A percentile compares a stretch with the other conserved stretches of the same genome.
phyloP scores from a whole-genome alignment of 306 rosid genomes.

The Dalbergia cochinchinensis region DNA sequence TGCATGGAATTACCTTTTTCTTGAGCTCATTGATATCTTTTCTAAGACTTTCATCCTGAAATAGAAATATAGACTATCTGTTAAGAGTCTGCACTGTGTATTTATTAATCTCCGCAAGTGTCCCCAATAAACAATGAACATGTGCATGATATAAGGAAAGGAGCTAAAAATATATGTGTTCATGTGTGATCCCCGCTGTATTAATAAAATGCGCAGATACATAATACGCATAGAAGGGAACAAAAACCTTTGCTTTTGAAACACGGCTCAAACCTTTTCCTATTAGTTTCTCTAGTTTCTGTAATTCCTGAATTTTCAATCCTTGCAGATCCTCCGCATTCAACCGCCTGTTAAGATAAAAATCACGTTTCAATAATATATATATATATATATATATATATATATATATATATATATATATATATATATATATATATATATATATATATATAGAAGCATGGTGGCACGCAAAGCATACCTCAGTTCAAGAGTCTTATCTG shows the following conservation, averaged over 20 bases:
- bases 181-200: not conserved
- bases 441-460: no score
- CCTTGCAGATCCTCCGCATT: constrained; percentile 42
- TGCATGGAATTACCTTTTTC: constrained; percentile 30
- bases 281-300: constrained; percentile 31
- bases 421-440: no score
- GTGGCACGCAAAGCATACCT: constrained; percentile 9
- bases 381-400: no score
- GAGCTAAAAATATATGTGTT: no score
- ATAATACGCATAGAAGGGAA: not conserved
- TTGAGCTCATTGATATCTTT: constrained; percentile 27
- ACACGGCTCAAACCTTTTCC: constrained; percentile 28
- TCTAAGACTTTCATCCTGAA: constrained; percentile 34
- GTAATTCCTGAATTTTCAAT: constrained; percentile 29
- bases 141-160: no score
- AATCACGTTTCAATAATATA: not conserved
- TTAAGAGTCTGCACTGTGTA: not conserved
- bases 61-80: not conserved
- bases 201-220: not conserved
- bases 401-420: no score
- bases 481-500: constrained; percentile 33
- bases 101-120: no score
- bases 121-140: no score
- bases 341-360: constrained; percentile 25
- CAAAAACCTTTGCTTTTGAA: constrained; percentile 42